Conservation (phyloP, 306 rosid species). For the Cucurbita moschata region DNA sequence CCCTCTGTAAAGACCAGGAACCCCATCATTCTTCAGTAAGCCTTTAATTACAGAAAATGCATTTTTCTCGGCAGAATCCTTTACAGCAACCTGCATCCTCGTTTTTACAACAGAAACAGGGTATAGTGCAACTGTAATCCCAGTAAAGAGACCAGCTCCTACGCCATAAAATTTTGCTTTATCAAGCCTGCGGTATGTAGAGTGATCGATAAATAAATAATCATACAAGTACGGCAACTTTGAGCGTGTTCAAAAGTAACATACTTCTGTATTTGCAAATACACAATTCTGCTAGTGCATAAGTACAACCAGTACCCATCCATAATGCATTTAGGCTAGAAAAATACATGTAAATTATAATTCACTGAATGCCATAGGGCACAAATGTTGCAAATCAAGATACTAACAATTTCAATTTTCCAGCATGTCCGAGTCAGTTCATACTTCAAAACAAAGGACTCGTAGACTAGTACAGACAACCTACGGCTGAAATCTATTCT, state of each 20-base stretch:
- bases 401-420: neutral
- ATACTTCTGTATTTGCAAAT: neutral
- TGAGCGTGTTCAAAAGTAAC: neutral
- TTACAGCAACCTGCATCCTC: conserved; percentile 77
- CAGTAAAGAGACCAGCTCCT: conserved; percentile 83
- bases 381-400: neutral
- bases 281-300: neutral
- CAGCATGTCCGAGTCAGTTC: neutral
- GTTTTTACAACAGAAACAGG: conserved; percentile 86
- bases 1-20: conserved; percentile 82
- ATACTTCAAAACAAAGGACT: neutral
- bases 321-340: neutral
- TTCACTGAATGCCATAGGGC: neutral
- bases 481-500: neutral
- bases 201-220: conserved; percentile 5
- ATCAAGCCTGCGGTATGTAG: conserved; percentile 57
- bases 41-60: conserved; percentile 61
- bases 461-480: neutral
- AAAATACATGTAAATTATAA: neutral
- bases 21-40: conserved; percentile 58
- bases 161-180: conserved; percentile 64
- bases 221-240: conserved; percentile 5
- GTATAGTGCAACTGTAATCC: conserved; percentile 69
- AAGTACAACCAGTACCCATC: neutral
- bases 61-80: conserved; percentile 50